Evolutionary conservation across 202 grass and related monocot genomes (phyloP), one percentile per base, ranked within the genome.

Genomic region (Thinopyrum obtusiflorum): DNA sequence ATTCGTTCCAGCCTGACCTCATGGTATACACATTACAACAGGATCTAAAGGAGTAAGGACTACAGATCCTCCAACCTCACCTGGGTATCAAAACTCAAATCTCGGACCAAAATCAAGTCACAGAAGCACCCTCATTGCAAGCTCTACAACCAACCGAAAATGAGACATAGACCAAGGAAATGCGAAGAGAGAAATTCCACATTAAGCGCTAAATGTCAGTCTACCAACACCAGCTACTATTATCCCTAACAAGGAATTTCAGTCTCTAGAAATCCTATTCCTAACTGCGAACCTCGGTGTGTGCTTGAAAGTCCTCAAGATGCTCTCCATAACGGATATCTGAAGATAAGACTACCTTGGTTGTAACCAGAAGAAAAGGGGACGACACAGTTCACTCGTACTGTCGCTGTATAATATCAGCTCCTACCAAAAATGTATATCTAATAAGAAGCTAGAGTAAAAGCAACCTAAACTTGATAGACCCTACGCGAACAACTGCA

Each of bases 391-490:
- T 88, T 71, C 80, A 88, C 71, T 91, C 76, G 77, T 84, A 81
- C 33, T 29, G 44, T 85, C 1, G 78, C 86, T 82, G 82, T 82
- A 74, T 87, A 91, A 72, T 88, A 88, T 60, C 89, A 85, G 89
- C 89, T 82, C 73, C 86, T 88, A 88, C 42, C 89, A 91, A 91
- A 91, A 88, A 85, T 78, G 82, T 88, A 78, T 78, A 78, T 68
- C 86, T 91, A 85, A 78, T 51, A 53, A 71, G 57, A 32, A 65
- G 69, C 61, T 75, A 84, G 12, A 84, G 28, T 85, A 81, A 88
- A 59, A 7, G 70, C 44, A 55, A 61, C 33, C 86, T 84, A 87
- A 57, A 57, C 47, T 80, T 78, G 33, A 68, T 66, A 82, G 23
- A 78, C 69, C 80, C 82, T 91, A 78, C 12, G 1, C 59, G 71